Base-by-base conservation (phyloP, 1,139 yeast species). In the Taphrina pruni region DNA sequence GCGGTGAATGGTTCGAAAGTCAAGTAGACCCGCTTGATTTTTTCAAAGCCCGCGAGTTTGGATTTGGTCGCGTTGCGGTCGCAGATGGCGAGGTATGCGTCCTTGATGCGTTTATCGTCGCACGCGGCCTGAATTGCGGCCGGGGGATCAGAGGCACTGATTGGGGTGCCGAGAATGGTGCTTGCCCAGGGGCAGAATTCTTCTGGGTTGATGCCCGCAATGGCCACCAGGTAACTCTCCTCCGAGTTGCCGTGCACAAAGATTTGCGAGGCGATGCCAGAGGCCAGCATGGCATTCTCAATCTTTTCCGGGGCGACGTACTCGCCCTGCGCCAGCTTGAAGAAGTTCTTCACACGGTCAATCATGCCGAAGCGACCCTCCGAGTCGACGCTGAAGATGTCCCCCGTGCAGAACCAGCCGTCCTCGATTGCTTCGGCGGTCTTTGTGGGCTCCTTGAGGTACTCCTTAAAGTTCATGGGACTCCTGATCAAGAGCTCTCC, bases 361-460 rank as follows among this genome's bases (percentile, higher is more conserved):
- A 89, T 83, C 69, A 89, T 87, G 72, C 75, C 80, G 32, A 89
- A 76, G 71, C 89, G 82, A 32, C 90, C 91, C 50, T 80, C 79
- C 9, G 75, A 75, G 66, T 83, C 86, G 71, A 89, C 79, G 72
- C 78, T 79, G 12, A 88, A 93, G 73, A 89, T 85, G 78, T 89
- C 95, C 65, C 95, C 95, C 20, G 94, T 88, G 60, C 82, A 81
- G 78, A 88, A 88, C 90, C 92, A 89, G 9, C 92, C 92, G 35
- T 88, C 88, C 52, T 80, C 77, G 73, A 86, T 89, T 1, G 86
- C 82, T 66, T 82, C 83, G 20, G 75, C 76, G 1, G 89, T 86
- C 72, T 84, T 87, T 55, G 81, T 81, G 9, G 82, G 82, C 73
- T 86, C 85, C 75, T 87, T 84, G 79, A 78, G 88, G 78, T 89